These are phyloP conservation scores for Stemphylium beticola DNA, from an alignment of 2,329 filamentous ascomycete species.

Conservation along the genomic window DNA sequence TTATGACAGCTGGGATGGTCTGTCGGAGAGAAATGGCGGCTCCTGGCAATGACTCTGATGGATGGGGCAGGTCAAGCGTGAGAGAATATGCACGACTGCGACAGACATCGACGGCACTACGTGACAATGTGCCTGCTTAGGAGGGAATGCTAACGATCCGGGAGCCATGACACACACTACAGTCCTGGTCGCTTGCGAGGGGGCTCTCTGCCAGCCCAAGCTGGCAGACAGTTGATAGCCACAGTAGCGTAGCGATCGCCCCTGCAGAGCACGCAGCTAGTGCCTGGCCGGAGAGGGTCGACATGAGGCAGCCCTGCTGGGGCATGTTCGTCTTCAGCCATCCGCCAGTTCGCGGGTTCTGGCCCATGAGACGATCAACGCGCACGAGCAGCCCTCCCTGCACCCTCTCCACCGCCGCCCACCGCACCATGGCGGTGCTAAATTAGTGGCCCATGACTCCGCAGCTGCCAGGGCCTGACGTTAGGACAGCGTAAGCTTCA, in stretches of 20 bases:
- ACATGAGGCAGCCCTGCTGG: slow-evolving; percentile 39
- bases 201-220: slow-evolving; percentile 33
- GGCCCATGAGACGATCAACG: slow-evolving; percentile 48
- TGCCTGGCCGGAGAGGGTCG: slow-evolving; percentile 20
- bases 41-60: slow-evolving; percentile 18
- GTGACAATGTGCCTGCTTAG: slow-evolving; percentile 27
- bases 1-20: slow-evolving; percentile 19
- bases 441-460: slow-evolving; percentile 30
- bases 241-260: slow-evolving; percentile 41
- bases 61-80: slow-evolving; percentile 35
- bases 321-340: slow-evolving; percentile 36
- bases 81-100: slow-evolving; percentile 34
- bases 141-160: slow-evolving; percentile 32
- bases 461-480: slow-evolving; percentile 22
- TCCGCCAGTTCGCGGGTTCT: slow-evolving; percentile 39
- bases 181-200: slow-evolving; percentile 25
- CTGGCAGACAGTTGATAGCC: slow-evolving; percentile 32
- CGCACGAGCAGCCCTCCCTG: slow-evolving; percentile 15
- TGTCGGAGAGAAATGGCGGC: slow-evolving; percentile 32
- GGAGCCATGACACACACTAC: slow-evolving; percentile 38
- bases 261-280: slow-evolving; percentile 34
- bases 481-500: slow-evolving; percentile 33
- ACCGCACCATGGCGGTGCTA: slow-evolving; percentile 34
- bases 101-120: slow-evolving; percentile 26
- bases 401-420: slow-evolving; percentile 21